Conservation (phyloP, 129 eudicot species). For the Flaveria trinervia region DNA sequence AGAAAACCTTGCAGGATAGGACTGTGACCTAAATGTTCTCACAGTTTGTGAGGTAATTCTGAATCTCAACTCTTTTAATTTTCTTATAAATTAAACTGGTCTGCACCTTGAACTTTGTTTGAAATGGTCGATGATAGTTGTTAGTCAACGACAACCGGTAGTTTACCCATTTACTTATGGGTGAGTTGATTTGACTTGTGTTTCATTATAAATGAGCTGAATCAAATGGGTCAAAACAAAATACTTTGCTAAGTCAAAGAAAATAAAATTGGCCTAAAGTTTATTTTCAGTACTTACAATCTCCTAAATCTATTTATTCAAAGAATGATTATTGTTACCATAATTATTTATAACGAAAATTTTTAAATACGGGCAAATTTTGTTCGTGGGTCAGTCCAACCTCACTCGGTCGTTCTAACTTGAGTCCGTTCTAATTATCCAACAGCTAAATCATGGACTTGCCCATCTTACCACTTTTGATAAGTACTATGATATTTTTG, state of each 20-base stretch:
- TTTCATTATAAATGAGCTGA: background rate
- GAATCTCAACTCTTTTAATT: slow-evolving; percentile 12
- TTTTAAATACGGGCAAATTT: background rate
- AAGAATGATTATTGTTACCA: background rate
- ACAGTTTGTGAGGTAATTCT: slow-evolving; percentile 11
- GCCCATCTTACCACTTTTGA: background rate
- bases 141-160: background rate
- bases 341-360: background rate
- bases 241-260: background rate
- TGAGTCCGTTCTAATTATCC: background rate
- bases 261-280: background rate
- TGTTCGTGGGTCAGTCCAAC: background rate
- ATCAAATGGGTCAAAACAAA: background rate
- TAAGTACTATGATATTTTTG: background rate
- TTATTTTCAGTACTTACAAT: background rate
- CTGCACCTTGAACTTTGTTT: slow-evolving; percentile 23
- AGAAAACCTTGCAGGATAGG: slow-evolving; percentile 15
- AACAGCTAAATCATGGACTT: background rate
- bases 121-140: background rate
- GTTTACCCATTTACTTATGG: background rate
- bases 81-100: slow-evolving; percentile 13
- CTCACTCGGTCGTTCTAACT: background rate
- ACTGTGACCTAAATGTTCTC: slow-evolving; percentile 9
- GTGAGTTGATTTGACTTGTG: background rate
- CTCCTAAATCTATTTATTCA: background rate